A percentile compares a stretch with the other conserved stretches of the same genome.
phyloP scores from a whole-genome alignment of 164 flowering plant species.

The Umbellularia californica region DNA sequence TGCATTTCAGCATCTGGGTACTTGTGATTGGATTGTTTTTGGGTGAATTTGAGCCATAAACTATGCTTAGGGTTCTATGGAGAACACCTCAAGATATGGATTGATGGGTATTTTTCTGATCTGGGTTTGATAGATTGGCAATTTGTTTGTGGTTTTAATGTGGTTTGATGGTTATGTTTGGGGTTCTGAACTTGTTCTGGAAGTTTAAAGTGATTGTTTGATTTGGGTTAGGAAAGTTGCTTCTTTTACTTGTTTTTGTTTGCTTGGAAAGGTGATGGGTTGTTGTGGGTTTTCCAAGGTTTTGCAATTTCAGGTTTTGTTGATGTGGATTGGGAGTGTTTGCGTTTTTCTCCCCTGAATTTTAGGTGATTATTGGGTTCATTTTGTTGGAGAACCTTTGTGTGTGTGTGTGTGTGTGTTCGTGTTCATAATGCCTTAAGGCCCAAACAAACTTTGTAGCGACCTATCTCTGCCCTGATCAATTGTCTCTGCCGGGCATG shows the following conservation, averaged over 20 bases:
- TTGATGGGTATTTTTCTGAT: conserved; percentile 1
- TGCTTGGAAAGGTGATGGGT: background rate
- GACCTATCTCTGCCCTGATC: background rate
- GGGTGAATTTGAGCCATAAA: background rate
- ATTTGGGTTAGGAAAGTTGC: background rate
- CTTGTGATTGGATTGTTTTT: background rate
- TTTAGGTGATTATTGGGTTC: background rate
- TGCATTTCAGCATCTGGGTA: background rate
- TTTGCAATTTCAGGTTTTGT: background rate
- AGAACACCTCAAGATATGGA: background rate
- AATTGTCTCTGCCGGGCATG: background rate
- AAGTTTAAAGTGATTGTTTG: background rate
- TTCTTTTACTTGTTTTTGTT: background rate
- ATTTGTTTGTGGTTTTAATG: background rate
- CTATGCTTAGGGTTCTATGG: conserved; percentile 3
- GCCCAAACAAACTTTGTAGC: background rate
- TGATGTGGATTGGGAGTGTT: background rate
- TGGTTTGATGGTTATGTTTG: too few relatives aligned
- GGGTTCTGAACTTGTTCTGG: background rate
- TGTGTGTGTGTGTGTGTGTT: too few relatives aligned
- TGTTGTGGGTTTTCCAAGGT: background rate
- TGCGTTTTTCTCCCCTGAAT: background rate
- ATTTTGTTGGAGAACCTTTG: background rate
- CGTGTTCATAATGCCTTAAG: background rate
- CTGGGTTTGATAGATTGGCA: background rate